Conservation (phyloP, 805 yeast genomes). For the Yarrowia sp. region DNA sequence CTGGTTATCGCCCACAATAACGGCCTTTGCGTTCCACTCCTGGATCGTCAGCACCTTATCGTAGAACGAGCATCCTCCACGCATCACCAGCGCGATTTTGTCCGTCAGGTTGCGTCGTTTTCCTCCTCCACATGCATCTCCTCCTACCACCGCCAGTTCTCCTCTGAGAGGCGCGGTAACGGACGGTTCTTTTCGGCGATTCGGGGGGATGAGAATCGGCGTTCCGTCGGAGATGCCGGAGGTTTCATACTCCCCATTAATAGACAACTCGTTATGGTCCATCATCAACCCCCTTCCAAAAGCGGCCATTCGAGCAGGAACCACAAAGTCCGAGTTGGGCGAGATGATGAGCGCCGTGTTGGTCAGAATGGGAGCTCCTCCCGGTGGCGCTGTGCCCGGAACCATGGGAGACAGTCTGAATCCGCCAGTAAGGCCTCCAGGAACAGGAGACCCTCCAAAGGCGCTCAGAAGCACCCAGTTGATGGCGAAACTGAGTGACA, state of each 20-base stretch:
- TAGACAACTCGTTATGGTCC: constrained; percentile 7
- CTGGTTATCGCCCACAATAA: constrained; percentile 57
- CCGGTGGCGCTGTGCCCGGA: constrained; percentile 12
- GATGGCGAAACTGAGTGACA: constrained; percentile 19
- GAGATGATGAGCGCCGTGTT: constrained; percentile 34
- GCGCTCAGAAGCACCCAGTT: neutral
- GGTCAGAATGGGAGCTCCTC: constrained; percentile 27
- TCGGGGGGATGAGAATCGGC: constrained; percentile 25
- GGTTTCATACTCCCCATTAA: neutral
- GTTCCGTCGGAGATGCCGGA: constrained; percentile 19
- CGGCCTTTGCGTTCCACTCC: constrained; percentile 48
- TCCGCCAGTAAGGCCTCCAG: constrained; percentile 4
- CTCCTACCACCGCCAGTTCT: constrained; percentile 31
- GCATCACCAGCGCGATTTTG: constrained; percentile 41
- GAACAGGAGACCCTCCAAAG: constrained; percentile 1
- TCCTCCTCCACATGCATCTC: constrained; percentile 33
- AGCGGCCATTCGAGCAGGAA: constrained; percentile 43
- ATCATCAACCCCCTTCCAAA: constrained; percentile 38
- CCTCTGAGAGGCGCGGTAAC: constrained; percentile 31
- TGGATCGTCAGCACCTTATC: constrained; percentile 50
- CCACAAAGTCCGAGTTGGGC: constrained; percentile 36
- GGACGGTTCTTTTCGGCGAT: constrained; percentile 29
- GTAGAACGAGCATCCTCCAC: constrained; percentile 59
- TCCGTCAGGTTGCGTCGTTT: constrained; percentile 34
- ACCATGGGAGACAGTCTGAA: neutral